phyloP scores from a whole-genome alignment of 164 flowering plant species.

The Litsea cubeba region DNA sequence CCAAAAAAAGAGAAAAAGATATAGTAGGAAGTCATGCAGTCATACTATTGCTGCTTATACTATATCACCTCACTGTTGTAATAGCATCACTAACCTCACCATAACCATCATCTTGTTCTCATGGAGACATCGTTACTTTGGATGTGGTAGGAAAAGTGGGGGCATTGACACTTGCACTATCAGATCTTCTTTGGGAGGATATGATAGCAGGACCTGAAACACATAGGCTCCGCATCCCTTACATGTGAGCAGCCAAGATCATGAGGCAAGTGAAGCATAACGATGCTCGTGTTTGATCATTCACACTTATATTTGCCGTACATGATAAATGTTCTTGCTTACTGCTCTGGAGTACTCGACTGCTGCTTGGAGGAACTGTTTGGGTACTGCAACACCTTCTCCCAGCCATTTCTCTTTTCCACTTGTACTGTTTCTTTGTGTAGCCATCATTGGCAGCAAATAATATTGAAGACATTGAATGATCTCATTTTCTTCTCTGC shows the following conservation, averaged over 20 bases:
- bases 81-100: neutral
- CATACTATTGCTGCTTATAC: neutral
- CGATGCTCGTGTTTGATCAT: neutral
- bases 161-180: conserved; percentile 66
- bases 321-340: neutral
- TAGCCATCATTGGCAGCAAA: neutral
- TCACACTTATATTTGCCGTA: neutral
- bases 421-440: neutral
- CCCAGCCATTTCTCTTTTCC: neutral
- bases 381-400: neutral
- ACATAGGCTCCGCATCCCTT: conserved; percentile 54
- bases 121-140: neutral
- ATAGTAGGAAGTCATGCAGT: too few species aligned
- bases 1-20: too few species aligned
- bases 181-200: conserved; percentile 79
- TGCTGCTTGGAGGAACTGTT: neutral
- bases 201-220: conserved; percentile 71
- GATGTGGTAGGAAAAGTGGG: conserved; percentile 65
- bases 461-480: too few species aligned
- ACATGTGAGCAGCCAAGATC: conserved; percentile 39
- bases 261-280: conserved; percentile 47
- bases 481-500: too few species aligned
- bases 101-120: neutral
- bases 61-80: neutral
- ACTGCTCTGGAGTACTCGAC: neutral